Base-by-base conservation (phyloP, 2,329 filamentous ascomycete species). In the Exophiala xenobiotica region DNA sequence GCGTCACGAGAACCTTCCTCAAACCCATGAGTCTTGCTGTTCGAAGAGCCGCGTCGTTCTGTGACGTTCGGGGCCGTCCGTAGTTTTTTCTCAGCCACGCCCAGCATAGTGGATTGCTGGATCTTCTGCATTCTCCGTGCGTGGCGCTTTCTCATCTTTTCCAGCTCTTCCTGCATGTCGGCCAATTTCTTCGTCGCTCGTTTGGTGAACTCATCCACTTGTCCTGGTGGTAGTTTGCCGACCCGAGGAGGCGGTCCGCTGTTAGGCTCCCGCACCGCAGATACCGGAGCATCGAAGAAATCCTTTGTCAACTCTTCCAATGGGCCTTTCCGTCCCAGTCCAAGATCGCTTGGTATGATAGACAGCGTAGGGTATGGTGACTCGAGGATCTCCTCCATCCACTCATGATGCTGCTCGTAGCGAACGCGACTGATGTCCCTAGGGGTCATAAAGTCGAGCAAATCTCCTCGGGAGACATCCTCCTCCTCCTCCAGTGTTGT, bases 341-440 rank as follows among this genome's bases (percentile, higher is more conserved):
- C 90, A 26, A 97, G 80, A 66, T 96, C 91, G 2, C 90, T 83
- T 0, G 92, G 90, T 6, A 86, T 82, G 51, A 99, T 95, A 66
- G 95, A 89, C 43, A 80, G 81, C 56, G 92, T 87, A 19, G 87
- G 79, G 66, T 96, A 96, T 0, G 91, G 90, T 1, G 92, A 97
- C 1, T 88, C 89, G 47, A 97, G 81, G 22, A 99, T 85, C 70
- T 99, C 92, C 65, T 97, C 93, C 89, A 99, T 96, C 93, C 92
- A 97, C 68, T 96, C 90, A 64, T 99, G 92, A 63, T 99, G 95
- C 66, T 96, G 90, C 67, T 86, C 86, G 68, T 96, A 99, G 49
- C 93, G 82, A 58, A 84, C 82, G 54, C 89, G 77, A 61, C 90
- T 95, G 55, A 99, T 87, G 58, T 99, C 93, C 37, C 91, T 82